Evolutionary conservation across 257 asterid genomes (phyloP), one percentile per base, ranked within the genome.

Genomic region (Solanum bulbocastanum): DNA sequence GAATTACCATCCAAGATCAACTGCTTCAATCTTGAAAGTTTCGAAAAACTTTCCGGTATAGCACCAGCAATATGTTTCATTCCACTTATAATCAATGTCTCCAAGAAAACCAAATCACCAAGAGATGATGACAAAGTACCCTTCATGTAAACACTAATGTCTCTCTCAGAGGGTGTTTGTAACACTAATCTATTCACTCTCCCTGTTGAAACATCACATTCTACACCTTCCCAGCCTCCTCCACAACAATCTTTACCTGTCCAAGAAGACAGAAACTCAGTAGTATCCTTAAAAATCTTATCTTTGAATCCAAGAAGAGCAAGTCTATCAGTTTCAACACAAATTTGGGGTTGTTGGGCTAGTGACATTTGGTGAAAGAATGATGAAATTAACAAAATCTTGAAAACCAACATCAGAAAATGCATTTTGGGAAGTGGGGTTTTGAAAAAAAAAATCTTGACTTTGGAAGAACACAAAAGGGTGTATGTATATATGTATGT

Each of bases 151-250:
- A 90, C 88, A 39, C 81, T 87, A 79, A 1, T 40, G 36, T 89
- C 91, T 37, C 49, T 87, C 60, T 85, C 89, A 10, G 93, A 74
- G 4, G 90, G 98, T 69, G 91, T 88, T 90, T 97, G 98, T 86
- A 97, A 90, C 0, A 91, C 82, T 91, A 97, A 76, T 42, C 93
- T 89, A 52, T 32, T 94, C 10, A 97, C 98, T 22, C 96, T 87
- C 3, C 98, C 98, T 15, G 90, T 88, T 0, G 88, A 87, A 6
- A 74, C 91, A 86, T 93, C 89, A 91, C 99, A 97, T 73, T 92
- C 96, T n/a, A 97, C 92, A 8, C 99, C 99, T 83, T 95, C 98
- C 99, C 99, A 97, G 5, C 96, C 98, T 52, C 99, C 99, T n/a
- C 89, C 88, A 86, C 99, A 97, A 91, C 98, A 96, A 78, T 96